Evolutionary conservation across 1,139 yeast genomes (phyloP).

Genomic region (Geotrichum citri-aurantii): DNA sequence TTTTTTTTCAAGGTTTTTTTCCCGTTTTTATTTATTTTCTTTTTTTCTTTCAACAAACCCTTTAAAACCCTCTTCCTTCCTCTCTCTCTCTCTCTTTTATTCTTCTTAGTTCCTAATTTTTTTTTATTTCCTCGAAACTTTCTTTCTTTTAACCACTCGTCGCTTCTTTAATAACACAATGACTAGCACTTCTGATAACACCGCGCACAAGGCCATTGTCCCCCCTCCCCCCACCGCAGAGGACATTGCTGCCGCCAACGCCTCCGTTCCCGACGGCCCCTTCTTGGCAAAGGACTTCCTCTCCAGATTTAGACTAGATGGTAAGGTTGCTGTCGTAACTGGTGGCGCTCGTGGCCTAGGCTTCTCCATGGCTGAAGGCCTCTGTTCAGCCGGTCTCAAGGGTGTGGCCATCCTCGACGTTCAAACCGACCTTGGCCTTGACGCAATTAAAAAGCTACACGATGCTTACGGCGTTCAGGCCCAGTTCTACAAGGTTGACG

Average conservation of each 20-base stretch:
- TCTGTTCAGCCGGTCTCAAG: conserved; percentile 63
- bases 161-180: background rate
- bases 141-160: no score
- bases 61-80: background rate
- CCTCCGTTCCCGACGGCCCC: conserved; percentile 33
- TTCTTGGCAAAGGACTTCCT: conserved; percentile 38
- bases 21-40: background rate
- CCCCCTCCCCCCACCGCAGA: conserved; percentile 39
- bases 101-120: no score
- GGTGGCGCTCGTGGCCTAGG: conserved; percentile 72
- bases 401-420: conserved; percentile 51
- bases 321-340: conserved; percentile 60
- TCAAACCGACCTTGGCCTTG: conserved; percentile 42
- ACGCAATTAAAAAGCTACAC: conserved; percentile 49
- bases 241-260: conserved; percentile 37
- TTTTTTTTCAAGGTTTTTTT: no score
- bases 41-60: background rate
- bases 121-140: no score
- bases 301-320: conserved; percentile 53
- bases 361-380: conserved; percentile 57
- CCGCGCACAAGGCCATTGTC: conserved; percentile 37
- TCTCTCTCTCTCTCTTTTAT: background rate
- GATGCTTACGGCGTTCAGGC: conserved; percentile 55
- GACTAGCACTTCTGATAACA: conserved; percentile 13
- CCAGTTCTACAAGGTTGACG: conserved; percentile 60